Evolutionary conservation across 2,329 filamentous ascomycete genomes (phyloP), one percentile per base, ranked within the genome.

Genomic region (Sclerotinia glacialis): DNA sequence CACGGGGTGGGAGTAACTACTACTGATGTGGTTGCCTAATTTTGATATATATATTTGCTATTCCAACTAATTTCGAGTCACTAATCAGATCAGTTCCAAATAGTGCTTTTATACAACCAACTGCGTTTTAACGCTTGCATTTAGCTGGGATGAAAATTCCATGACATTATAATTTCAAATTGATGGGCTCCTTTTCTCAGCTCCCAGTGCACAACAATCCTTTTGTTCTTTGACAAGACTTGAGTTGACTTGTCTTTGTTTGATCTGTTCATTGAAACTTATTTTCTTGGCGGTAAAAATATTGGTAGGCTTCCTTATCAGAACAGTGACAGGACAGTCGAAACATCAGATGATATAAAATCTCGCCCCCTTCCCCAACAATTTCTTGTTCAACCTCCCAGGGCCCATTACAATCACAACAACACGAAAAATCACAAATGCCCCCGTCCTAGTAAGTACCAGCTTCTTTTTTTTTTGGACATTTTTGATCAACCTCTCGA

Each of bases 1-100:
- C 44, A 34, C 46, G 64, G 8, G 47, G 64, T 23, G 44, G 47
- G 5, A 49, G 37, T 14, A 26, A 52, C 23, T 66, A 66, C 40
- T 66, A 66, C 21, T 66, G 37, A 66, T 14, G 7, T 44, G 5
- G 26, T 44, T 14, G 26, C 12, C 18, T 1, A 11, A n/a, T 28
- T n/a, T 54, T 46, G 34, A 58, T 66, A 53, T 26, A 47, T 28
- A 64, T 23, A 16, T 55, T 44, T 66, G 18, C 47, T 46, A 52
- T 26, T 28, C 18, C 2, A n/a, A 60, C 14, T 59, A 34, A 46
- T 7, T 9, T 3, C 60, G 21, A 11, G 18, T 31, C 42, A 21
- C 55, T 61, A 53, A 61, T 23, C 21, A 21, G 5, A 58, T 26
- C 28, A 60, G 26, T 21, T 34, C n/a, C 5, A n/a, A 49, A 23